Conservation (phyloP, 495 filamentous ascomycete genomes). For the Pyronema domesticum region DNA sequence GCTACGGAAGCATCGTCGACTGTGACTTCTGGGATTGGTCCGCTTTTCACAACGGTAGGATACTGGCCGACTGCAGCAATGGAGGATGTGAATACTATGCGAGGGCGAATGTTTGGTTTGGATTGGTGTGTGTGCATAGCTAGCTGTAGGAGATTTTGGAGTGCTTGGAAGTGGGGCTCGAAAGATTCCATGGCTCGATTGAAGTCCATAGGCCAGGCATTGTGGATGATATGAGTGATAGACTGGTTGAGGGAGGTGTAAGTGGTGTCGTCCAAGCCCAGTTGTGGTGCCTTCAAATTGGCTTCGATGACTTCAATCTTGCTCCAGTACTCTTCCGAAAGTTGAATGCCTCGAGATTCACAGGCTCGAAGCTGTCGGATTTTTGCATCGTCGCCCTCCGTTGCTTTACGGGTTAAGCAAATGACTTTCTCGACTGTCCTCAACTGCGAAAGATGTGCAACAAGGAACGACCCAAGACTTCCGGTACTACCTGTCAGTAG, state of each 20-base stretch:
- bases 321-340: conserved; percentile 20
- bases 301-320: conserved; percentile 34
- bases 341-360: conserved; percentile 14
- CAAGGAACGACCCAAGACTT: too few relatives aligned
- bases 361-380: conserved; percentile 30
- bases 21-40: too few relatives aligned
- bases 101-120: too few relatives aligned
- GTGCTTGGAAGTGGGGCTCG: conserved; percentile 32
- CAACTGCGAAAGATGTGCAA: too few relatives aligned
- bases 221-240: conserved; percentile 41
- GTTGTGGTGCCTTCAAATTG: conserved; percentile 28
- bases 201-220: conserved; percentile 41
- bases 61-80: too few relatives aligned
- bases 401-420: too few relatives aligned
- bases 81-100: too few relatives aligned
- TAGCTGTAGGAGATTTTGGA: background rate
- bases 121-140: too few relatives aligned
- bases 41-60: too few relatives aligned
- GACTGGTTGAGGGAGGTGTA: conserved; percentile 25
- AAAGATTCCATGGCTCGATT: conserved; percentile 30
- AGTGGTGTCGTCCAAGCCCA: conserved; percentile 30
- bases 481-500: too few relatives aligned
- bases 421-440: too few relatives aligned
- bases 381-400: conserved; percentile 5
- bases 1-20: too few relatives aligned